phyloP scores from a whole-genome alignment of 495 filamentous ascomycete genomes.

The Aspergillus sparsus region DNA sequence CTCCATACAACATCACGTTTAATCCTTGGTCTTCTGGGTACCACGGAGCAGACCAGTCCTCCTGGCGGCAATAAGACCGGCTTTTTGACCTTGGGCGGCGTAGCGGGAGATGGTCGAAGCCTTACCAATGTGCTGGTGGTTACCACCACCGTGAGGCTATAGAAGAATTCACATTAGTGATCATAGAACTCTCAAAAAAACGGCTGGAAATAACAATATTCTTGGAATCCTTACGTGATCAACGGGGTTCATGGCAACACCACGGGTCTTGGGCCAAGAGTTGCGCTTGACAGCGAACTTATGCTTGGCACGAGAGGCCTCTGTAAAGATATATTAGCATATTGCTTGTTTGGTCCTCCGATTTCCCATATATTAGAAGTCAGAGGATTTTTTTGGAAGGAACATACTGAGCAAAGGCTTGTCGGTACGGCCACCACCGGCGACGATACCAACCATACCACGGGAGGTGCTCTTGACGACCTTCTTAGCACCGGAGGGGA shows the following conservation, averaged over 20 bases:
- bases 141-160: constrained; percentile 99
- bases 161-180: constrained; percentile 36
- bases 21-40: constrained; percentile 99
- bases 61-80: constrained; percentile 98
- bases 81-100: constrained; percentile 98
- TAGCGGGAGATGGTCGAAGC: constrained; percentile 98
- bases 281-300: constrained; percentile 99
- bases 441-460: constrained; percentile 99
- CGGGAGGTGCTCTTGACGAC: constrained; percentile 85
- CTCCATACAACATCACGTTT: constrained; percentile 45
- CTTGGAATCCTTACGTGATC: constrained; percentile 71
- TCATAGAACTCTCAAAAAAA: not conserved
- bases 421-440: constrained; percentile 98
- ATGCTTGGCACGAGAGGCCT: constrained; percentile 98
- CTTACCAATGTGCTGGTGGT: constrained; percentile 99
- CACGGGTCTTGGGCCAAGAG: constrained; percentile 99
- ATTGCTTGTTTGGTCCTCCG: not conserved
- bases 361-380: no score
- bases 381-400: no score
- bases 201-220: not conserved
- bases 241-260: constrained; percentile 99
- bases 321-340: constrained; percentile 24
- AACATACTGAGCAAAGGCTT: constrained; percentile 82
- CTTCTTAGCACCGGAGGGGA: constrained; percentile 98
- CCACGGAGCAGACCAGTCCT: constrained; percentile 98